Base-by-base conservation (phyloP, 73 alveolate species). In the Effrenium voratum region DNA sequence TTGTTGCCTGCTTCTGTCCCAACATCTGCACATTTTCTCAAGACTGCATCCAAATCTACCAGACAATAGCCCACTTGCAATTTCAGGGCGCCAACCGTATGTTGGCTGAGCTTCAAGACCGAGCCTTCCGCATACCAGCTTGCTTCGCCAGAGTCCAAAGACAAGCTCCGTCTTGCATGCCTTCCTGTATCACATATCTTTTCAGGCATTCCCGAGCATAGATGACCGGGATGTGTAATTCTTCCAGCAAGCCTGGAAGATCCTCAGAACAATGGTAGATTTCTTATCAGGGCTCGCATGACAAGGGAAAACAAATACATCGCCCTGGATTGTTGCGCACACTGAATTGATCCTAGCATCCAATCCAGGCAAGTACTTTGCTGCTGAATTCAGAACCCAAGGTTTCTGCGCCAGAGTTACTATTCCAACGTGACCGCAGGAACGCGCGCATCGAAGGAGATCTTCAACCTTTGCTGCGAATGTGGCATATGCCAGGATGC, bases 91-190 rank as follows among this genome's bases (percentile, higher is more conserved):
- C 52, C 85, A 77, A 43, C 30, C 57, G 34, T 41, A 41, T 30
- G 50, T 12, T 30, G 19, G 28, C 36, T 0, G 13, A 77, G 59
- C 47, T 32, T 70, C 0, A 13, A 47, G 40, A 28, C 59, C 40
- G 22, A 52, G 66, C 94, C 95, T 87, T 87, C 68, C 49, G 59
- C 95, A 87, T 87, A 36, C 84, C 95, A 5, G 95, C 83, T 50
- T 87, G 95, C 95, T 87, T 87, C 13, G 95, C 95, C 83, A 87
- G n/a, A 52, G 95, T 87, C 95, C 95, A 87, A 46, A 87, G 46
- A 55, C 95, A 87, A 36, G 41, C 76, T 47, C 95, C 95, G 82
- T 72, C 85, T 50, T 77, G 88, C n/a, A 45, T 44, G 30, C 49
- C 55, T 72, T 40, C 95, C 83, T 87, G 95, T 2, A 87, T 87